A percentile compares a stretch with the other conserved stretches of the same genome.
phyloP scores from a whole-genome alignment of 1,139 yeast species.

The Pichia sorboxylosa region DNA sequence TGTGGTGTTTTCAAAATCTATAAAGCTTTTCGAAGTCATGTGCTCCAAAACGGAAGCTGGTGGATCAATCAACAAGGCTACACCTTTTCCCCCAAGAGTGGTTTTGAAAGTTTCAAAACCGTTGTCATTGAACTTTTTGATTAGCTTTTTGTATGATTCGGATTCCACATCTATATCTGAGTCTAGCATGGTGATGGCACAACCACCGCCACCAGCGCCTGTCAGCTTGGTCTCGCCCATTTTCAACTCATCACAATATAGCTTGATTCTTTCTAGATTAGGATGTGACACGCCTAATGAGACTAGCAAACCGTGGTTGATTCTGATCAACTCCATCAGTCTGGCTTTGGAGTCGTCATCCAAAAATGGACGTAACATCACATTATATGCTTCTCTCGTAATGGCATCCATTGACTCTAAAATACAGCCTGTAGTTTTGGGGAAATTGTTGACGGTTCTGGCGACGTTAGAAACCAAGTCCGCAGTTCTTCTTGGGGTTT shows the following conservation, averaged over 20 bases:
- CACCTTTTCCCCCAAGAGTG: conserved; percentile 83
- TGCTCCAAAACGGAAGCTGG: conserved; percentile 15
- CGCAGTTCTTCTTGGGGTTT: conserved; percentile 79
- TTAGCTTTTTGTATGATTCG: conserved; percentile 23
- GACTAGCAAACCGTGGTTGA: conserved; percentile 81
- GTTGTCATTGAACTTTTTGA: conserved; percentile 25
- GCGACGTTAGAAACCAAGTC: conserved; percentile 72
- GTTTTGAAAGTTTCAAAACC: conserved; percentile 78
- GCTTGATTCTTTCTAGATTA: conserved; percentile 59
- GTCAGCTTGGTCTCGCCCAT: conserved; percentile 89
- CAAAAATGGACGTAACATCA: conserved; percentile 42
- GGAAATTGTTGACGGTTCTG: conserved; percentile 37
- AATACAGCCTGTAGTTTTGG: conserved; percentile 45
- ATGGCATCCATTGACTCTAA: conserved; percentile 61
- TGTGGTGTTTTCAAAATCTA: conserved; percentile 28
- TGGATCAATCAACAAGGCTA: conserved; percentile 35
- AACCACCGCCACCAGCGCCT: conserved; percentile 99
- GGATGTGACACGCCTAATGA: conserved; percentile 92
- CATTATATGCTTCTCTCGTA: conserved; percentile 56
- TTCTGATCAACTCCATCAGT: conserved; percentile 56
- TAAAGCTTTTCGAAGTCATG: conserved; percentile 29
- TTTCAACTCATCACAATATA: conserved; percentile 44
- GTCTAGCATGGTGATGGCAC: conserved; percentile 77
- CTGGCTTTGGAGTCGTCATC: conserved; percentile 33
- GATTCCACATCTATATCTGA: conserved; percentile 32